Conservation (phyloP, 345 rosid species). For the Durio zibethinus region DNA sequence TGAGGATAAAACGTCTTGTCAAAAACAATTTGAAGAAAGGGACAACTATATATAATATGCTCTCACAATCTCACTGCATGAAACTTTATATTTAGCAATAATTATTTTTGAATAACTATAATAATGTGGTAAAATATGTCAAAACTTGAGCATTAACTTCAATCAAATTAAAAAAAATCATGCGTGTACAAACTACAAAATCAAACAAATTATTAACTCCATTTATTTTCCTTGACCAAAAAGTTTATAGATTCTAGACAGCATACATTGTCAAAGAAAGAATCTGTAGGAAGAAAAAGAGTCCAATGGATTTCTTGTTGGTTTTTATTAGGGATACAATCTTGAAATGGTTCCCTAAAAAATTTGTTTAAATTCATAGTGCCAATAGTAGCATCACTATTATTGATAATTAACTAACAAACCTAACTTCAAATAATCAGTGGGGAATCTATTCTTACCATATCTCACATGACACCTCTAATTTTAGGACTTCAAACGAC, state of each 20-base stretch:
- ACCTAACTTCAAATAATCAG: neutral
- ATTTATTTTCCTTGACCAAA: neutral
- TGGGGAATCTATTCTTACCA: slow-evolving; percentile 6
- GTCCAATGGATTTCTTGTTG: neutral
- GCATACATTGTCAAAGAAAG: neutral
- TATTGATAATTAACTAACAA: neutral
- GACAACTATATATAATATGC: too few species aligned
- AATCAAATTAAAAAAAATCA: too few species aligned
- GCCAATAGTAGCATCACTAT: neutral
- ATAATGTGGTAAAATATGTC: too few species aligned
- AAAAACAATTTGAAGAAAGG: too few species aligned
- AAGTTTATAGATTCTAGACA: neutral
- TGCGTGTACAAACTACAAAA: too few species aligned
- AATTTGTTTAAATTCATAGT: neutral
- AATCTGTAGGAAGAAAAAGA: neutral
- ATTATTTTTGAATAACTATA: too few species aligned
- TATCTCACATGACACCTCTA: neutral
- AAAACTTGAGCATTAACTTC: too few species aligned
- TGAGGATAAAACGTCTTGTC: too few species aligned
- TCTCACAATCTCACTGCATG: too few species aligned
- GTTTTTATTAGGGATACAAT: neutral
- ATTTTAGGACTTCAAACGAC: neutral
- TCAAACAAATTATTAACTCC: too few species aligned
- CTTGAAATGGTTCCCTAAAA: neutral
- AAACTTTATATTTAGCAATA: too few species aligned